phyloP scores from a whole-genome alignment of 208 protist species.

The Novymonas esmeraldas region DNA sequence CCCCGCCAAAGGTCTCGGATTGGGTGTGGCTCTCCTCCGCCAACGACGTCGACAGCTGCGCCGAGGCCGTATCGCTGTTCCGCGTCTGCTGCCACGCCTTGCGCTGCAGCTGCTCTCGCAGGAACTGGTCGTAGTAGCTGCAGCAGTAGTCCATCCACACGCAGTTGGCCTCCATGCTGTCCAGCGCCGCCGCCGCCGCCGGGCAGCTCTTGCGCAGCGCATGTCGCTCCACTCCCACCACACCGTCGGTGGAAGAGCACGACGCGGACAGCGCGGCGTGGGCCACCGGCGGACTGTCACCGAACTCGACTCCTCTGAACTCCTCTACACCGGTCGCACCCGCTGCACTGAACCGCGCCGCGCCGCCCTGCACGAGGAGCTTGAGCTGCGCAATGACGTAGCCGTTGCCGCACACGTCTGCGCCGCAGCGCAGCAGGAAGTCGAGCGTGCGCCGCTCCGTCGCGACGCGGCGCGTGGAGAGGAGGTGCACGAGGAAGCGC shows the following conservation, averaged over 20 bases:
- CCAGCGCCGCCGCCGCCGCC: conserved; percentile 27
- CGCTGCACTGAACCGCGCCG: background rate
- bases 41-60: conserved; percentile 1
- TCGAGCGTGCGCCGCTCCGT: conserved; percentile 16
- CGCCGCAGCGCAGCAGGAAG: conserved; percentile 27
- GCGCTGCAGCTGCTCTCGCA: conserved; percentile 27
- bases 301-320: conserved; percentile 19
- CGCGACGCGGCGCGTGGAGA: conserved; percentile 13
- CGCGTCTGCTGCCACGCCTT: conserved; percentile 17
- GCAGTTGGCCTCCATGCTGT: conserved; percentile 65
- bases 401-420: conserved; percentile 49
- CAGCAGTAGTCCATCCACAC: conserved; percentile 75
- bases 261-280: background rate
- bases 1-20: conserved; percentile 15
- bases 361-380: conserved; percentile 6
- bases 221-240: background rate
- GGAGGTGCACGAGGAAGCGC: conserved; percentile 42
- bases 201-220: conserved; percentile 11
- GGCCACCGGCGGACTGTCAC: background rate
- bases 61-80: conserved; percentile 10
- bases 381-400: conserved; percentile 49
- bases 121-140: conserved; percentile 54
- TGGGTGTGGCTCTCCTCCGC: background rate
- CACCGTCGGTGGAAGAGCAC: background rate
- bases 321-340: conserved; percentile 9